Evolutionary conservation across 768 basidiomycete species (phyloP).

Genomic region (Tephrocybe sp.): DNA sequence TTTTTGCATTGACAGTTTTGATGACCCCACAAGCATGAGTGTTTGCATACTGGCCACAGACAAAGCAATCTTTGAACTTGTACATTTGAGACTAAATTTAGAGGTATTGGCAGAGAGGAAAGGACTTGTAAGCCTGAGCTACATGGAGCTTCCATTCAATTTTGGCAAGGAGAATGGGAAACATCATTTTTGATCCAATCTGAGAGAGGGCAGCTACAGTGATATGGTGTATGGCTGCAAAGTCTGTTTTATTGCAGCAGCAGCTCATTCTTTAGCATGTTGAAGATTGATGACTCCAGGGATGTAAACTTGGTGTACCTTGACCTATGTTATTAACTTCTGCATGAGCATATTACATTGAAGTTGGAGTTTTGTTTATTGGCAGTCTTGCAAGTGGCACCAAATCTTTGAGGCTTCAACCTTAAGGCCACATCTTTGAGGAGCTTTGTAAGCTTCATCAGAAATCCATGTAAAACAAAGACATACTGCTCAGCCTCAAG

Average conservation of each 20-base stretch:
- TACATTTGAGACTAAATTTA: slow-evolving; percentile 9
- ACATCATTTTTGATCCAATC: neutral
- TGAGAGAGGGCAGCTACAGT: slow-evolving; percentile 11
- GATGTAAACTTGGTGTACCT: slow-evolving; percentile 16
- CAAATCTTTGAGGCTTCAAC: slow-evolving; percentile 4
- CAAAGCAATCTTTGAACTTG: slow-evolving; percentile 12
- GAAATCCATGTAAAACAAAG: neutral
- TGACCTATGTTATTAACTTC: slow-evolving; percentile 13
- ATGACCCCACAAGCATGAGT: slow-evolving; percentile 6
- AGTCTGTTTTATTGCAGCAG: neutral
- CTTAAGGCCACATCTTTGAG: slow-evolving; percentile 6
- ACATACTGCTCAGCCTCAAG: slow-evolving; percentile 21
- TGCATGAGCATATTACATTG: slow-evolving; percentile 9
- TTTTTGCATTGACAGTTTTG: neutral
- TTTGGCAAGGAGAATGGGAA: neutral
- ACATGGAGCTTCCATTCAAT: slow-evolving; percentile 12
- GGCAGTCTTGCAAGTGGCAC: slow-evolving; percentile 6
- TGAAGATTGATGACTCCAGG: slow-evolving; percentile 1
- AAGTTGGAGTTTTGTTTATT: slow-evolving; percentile 7
- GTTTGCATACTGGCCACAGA: slow-evolving; percentile 9
- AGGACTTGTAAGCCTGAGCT: slow-evolving; percentile 15
- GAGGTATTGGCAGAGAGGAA: slow-evolving; percentile 2
- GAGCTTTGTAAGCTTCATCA: neutral
- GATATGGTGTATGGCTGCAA: neutral
- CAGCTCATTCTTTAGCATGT: neutral